Evolutionary conservation across 1,284 basidiomycete genomes (phyloP), one percentile per base, ranked within the genome.

Genomic region (Pseudomicrostroma phylloplanum): DNA sequence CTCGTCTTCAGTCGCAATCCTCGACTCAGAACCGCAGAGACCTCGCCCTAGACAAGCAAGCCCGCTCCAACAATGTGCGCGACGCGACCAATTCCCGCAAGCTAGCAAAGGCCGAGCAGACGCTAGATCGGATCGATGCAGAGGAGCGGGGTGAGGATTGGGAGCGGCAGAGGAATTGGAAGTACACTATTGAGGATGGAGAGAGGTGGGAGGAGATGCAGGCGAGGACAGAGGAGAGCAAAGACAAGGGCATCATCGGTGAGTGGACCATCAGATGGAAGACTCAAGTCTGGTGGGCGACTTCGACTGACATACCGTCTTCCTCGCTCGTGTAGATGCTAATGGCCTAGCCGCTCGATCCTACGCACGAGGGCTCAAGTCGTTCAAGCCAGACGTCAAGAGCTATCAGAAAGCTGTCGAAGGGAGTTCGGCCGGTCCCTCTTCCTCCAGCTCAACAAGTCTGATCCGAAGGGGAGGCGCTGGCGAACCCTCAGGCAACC

Each of bases 121-220:
- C 96, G 65, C 86, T 92, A 9, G 82, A 87, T 67, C 92, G 93
- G 80, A 87, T 89, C 1, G 90, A 94, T 68, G 90, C 92, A 0
- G 88, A 89, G 75, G 92, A 92, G 65, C 83, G 84, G 0, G 94
- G 93, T 13, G 90, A 83, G 69, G 85, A 86, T 74, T 69, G 84
- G 19, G 84, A 86, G 71, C 83, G 92, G 61, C 85, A 86, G 73
- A 91, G 91, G 83, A 91, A 91, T 74, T 94, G 91, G 91, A 87
- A 90, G 73, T 96, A 90, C 82, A 89, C 88, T 23, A 89, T 96
- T 61, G 92, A 96, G 81, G 91, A 96, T 81, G 93, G 92, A 72
- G 91, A 96, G 71, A 82, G 85, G 66, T 93, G 93, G 94, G 91
- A 93, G 82, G 89, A 89, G 82, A 92, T 92, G 81, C 80, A 86